phyloP scores from a whole-genome alignment of 108 stramenopile genomes.

The Chaetoceros tenuissimus region DNA sequence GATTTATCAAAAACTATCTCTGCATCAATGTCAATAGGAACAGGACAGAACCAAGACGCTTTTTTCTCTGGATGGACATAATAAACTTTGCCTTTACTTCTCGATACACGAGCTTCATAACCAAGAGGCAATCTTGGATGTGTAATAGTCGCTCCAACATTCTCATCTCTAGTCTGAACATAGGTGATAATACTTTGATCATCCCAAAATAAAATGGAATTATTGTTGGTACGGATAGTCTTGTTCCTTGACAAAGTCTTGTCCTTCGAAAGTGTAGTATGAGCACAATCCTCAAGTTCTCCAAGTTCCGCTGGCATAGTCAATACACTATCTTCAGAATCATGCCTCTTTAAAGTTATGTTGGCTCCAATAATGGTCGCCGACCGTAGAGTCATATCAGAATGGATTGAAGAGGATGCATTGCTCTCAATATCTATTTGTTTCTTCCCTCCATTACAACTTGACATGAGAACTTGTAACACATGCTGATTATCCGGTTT shows the following conservation, averaged over 20 bases:
- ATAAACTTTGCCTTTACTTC: conserved; percentile 44
- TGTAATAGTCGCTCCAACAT: conserved; percentile 4
- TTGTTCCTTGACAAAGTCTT: too few species aligned
- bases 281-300: neutral
- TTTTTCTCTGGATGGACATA: conserved; percentile 70
- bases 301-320: neutral
- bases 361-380: neutral
- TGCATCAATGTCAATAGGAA: too few species aligned
- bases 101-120: conserved; percentile 54
- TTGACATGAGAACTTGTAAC: neutral
- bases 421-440: neutral
- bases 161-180: neutral
- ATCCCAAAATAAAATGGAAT: too few species aligned
- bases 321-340: neutral
- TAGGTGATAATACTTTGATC: neutral
- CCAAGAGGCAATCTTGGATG: conserved; percentile 55
- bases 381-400: neutral
- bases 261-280: neutral
- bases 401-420: neutral
- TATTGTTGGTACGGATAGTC: too few species aligned
- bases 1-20: too few species aligned
- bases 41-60: conserved; percentile 63
- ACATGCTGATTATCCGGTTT: neutral
- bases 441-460: neutral
- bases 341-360: neutral